Evolutionary conservation across 805 yeast genomes (phyloP), one percentile per base, ranked within the genome.

Genomic region (Schwanniomyces occidentalis): DNA sequence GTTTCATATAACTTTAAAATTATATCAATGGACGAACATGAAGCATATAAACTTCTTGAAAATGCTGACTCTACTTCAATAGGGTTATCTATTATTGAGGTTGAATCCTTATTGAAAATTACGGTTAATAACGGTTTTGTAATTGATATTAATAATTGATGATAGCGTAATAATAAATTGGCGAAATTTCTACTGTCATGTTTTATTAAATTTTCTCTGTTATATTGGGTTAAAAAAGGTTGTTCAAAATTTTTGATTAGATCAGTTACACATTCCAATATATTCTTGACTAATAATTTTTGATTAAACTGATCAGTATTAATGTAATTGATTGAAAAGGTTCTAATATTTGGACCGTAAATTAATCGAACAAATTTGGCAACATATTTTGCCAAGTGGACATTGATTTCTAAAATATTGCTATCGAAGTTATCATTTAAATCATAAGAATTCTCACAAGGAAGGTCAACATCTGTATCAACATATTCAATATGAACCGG

Each of bases 381-480:
- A 32, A 64, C 54, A 40, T 56, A 57, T 41, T 67, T 66, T 16
- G 66, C 54, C 42, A 67, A 50, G 31, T 67, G 69, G 15, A 65
- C 70, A 41, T 66, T 65, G 16, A 56, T 44, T 36, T 63, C 69
- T 27, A 67, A 49, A 8, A 54, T 39, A 22, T 52, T 51, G 8
- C 45, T 35, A 38, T 63, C 59, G 37, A 62, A 66, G 16, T 45
- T 30, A 37, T 65, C 69, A 19, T 48, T 44, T 18, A 64, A 40
- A 25, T 51, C 59, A 18, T 44, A 24, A 8, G 35, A 29, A 40
- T 62, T 62, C 41, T 66, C 71, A 23, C 50, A 37, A 4, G 73
- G 73, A 7, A 65, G 51, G 24, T 65, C 69, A 8, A 65, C 68
- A 33, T 67, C 73, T 1, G 73, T 67, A 36, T 66, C 71, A 4